Evolutionary conservation across 352 stramenopile genomes (phyloP).

Genomic region (Sclerospora graminicola): DNA sequence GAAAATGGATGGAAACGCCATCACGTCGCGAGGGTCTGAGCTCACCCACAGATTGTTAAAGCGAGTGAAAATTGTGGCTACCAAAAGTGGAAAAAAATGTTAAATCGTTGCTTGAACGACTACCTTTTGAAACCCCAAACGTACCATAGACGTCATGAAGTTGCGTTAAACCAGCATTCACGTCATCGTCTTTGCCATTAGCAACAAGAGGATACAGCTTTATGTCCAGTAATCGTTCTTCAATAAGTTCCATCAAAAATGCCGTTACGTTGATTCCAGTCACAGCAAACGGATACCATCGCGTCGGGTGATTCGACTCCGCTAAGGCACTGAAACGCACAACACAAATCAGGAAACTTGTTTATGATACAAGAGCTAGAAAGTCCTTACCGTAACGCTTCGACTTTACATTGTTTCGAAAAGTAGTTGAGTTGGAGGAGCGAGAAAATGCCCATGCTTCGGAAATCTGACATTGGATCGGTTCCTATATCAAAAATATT

Average conservation of each 20-base stretch:
- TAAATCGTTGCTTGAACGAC: background rate
- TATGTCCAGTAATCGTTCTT: conserved; percentile 65
- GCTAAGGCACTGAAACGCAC: conserved; percentile 37
- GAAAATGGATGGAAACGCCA: conserved; percentile 81
- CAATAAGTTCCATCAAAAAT: conserved; percentile 68
- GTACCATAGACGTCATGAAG: conserved; percentile 75
- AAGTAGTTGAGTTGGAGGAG: conserved; percentile 73
- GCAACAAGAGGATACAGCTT: conserved; percentile 46
- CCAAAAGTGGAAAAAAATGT: background rate
- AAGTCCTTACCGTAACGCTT: conserved; percentile 45
- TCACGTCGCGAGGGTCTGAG: conserved; percentile 71
- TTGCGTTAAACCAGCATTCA: conserved; percentile 27
- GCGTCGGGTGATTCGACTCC: conserved; percentile 76
- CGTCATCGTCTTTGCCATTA: conserved; percentile 15
- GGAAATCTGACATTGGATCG: conserved; percentile 80
- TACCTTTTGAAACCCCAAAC: conserved; percentile 3
- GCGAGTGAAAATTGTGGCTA: conserved; percentile 65
- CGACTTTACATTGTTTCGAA: conserved; percentile 55
- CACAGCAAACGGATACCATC: conserved; percentile 81
- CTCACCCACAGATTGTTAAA: conserved; percentile 82
- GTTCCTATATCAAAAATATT: conserved; percentile 18
- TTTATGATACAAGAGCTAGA: background rate
- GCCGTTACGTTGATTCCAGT: conserved; percentile 83
- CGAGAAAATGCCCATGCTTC: conserved; percentile 74
- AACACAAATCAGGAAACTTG: background rate